phyloP scores from a whole-genome alignment of 148 eudicot species.

The Fallopia convolvulus region DNA sequence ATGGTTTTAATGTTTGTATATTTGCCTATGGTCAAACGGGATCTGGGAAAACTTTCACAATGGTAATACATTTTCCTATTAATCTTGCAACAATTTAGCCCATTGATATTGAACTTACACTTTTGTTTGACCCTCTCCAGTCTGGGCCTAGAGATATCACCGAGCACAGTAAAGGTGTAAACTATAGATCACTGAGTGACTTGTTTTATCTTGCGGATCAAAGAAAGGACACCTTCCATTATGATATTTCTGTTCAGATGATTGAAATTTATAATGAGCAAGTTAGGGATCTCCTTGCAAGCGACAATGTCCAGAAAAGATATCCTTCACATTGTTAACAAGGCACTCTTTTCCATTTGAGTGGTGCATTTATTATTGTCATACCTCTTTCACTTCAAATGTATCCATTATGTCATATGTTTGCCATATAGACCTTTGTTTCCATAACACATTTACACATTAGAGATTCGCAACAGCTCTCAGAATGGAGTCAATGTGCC shows the following conservation, averaged over 20 bases:
- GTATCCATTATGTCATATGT: background rate
- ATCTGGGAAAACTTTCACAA: slow-evolving; percentile 73
- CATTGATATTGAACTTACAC: background rate
- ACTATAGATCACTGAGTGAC: slow-evolving; percentile 57
- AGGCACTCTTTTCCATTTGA: background rate
- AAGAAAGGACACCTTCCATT: slow-evolving; percentile 34
- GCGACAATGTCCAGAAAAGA: slow-evolving; percentile 50
- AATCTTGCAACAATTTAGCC: background rate
- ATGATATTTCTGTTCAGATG: slow-evolving; percentile 69
- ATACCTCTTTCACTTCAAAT: background rate
- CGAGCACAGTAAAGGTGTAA: slow-evolving; percentile 64
- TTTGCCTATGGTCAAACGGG: slow-evolving; percentile 91
- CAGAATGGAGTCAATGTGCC: slow-evolving; percentile 46
- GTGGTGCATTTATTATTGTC: background rate
- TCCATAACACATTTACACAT: slow-evolving; percentile 30
- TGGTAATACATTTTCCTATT: slow-evolving; percentile 30
- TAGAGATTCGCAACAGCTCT: slow-evolving; percentile 30
- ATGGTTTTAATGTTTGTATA: slow-evolving; percentile 71
- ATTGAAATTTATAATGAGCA: slow-evolving; percentile 75
- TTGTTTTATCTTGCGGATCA: slow-evolving; percentile 52
- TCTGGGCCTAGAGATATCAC: slow-evolving; percentile 52
- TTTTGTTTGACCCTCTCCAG: background rate
- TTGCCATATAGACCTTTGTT: background rate
- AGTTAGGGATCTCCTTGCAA: slow-evolving; percentile 56
- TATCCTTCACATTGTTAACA: slow-evolving; percentile 39